Conservation (phyloP, 345 rosid species). For the Pugionium dolabratum region DNA sequence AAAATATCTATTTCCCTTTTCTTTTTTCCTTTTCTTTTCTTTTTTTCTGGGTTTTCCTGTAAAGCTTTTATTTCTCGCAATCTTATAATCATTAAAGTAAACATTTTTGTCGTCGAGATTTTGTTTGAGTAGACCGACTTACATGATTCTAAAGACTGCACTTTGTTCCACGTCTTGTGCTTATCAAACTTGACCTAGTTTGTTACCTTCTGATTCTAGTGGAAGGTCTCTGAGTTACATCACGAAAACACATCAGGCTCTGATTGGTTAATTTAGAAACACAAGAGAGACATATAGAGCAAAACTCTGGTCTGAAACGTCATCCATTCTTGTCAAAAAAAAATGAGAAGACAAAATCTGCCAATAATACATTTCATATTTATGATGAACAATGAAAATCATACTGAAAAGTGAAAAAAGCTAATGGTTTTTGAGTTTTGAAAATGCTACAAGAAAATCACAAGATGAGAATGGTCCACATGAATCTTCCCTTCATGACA, state of each 20-base stretch:
- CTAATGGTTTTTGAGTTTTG: conserved; percentile 29
- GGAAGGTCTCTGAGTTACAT: neutral
- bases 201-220: neutral
- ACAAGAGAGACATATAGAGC: neutral
- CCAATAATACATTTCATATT: conserved; percentile 35
- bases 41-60: conserved; percentile 16
- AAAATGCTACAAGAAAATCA: conserved; percentile 39
- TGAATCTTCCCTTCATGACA: conserved; percentile 8
- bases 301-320: neutral
- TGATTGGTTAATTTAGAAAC: too few species aligned
- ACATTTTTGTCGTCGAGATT: conserved; percentile 33
- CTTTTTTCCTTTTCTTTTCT: neutral
- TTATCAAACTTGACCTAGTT: conserved; percentile 38
- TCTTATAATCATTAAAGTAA: conserved; percentile 36
- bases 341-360: conserved; percentile 30
- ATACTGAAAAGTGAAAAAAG: conserved; percentile 13
- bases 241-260: neutral
- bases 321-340: conserved; percentile 16
- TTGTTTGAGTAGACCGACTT: conserved; percentile 37
- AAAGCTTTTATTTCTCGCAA: conserved; percentile 20
- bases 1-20: conserved; percentile 25
- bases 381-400: conserved; percentile 31
- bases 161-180: conserved; percentile 40
- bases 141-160: conserved; percentile 39
- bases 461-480: conserved; percentile 9